phyloP scores from a whole-genome alignment of 768 basidiomycete genomes.

The Pulveroboletus sp. region DNA sequence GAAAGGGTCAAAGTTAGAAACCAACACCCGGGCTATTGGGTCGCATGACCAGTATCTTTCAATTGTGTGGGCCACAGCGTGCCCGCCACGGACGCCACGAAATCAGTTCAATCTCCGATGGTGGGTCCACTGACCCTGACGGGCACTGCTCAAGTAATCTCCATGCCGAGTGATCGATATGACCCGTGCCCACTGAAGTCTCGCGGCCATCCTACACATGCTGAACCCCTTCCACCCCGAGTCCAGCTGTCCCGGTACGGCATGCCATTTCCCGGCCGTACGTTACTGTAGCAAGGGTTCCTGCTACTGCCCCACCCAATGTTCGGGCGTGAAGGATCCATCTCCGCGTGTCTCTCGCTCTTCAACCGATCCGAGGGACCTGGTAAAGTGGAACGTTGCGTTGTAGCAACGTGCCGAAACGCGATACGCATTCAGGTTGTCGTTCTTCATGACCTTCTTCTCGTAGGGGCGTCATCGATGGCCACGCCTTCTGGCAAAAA shows the following conservation, averaged over 20 bases:
- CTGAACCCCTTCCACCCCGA: slow-evolving; percentile 1
- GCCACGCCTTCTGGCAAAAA: neutral
- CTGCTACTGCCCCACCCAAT: neutral
- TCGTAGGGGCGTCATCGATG: neutral
- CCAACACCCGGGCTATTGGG: too few relatives aligned
- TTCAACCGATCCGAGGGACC: neutral
- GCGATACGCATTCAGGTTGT: too few relatives aligned
- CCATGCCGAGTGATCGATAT: too few relatives aligned
- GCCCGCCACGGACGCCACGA: too few relatives aligned
- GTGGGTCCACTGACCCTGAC: too few relatives aligned
- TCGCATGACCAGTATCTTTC: too few relatives aligned
- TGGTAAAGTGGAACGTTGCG: neutral
- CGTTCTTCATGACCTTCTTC: neutral
- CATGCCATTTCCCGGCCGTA: slow-evolving; percentile 10
- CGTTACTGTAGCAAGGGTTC: neutral
- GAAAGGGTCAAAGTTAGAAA: too few relatives aligned
- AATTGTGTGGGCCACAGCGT: too few relatives aligned
- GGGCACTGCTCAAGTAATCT: too few relatives aligned
- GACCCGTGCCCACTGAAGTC: neutral
- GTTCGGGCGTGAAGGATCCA: neutral
- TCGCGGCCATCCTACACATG: slow-evolving; percentile 1
- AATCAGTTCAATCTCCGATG: neutral
- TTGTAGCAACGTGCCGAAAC: neutral
- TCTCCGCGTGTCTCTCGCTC: neutral
- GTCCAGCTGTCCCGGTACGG: slow-evolving; percentile 8